A percentile compares a stretch with the other conserved stretches of the same genome.
These are phyloP conservation scores for Colletotrichum sublineola DNA, from an alignment of 2,329 filamentous ascomycete species.

Conservation along the genomic window DNA sequence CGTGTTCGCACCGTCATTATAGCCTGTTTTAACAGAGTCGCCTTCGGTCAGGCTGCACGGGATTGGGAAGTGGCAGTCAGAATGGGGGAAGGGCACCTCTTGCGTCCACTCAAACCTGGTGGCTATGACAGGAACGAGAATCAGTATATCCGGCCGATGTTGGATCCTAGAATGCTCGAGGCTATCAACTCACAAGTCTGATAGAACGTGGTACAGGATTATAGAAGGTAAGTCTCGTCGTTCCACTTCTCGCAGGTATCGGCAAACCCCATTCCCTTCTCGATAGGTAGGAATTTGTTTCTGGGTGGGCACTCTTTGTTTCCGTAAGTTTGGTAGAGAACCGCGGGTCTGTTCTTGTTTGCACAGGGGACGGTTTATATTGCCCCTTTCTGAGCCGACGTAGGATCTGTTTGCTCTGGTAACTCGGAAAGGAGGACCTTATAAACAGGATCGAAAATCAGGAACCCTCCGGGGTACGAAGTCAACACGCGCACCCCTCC, in stretches of 20 bases:
- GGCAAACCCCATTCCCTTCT: background rate
- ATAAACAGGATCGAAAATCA: too few relatives aligned
- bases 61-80: constrained; percentile 51
- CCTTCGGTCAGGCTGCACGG: constrained; percentile 47
- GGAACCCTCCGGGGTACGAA: background rate
- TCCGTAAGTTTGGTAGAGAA: background rate
- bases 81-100: constrained; percentile 54
- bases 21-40: constrained; percentile 48
- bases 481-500: too few relatives aligned
- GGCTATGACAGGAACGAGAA: background rate
- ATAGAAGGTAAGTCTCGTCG: rapidly evolving
- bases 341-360: background rate
- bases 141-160: background rate
- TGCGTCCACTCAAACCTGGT: constrained; percentile 48
- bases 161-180: background rate
- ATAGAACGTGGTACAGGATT: background rate
- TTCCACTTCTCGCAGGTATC: constrained; percentile 2
- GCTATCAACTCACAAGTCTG: background rate
- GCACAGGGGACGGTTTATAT: background rate
- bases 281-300: background rate
- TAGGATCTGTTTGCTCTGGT: background rate
- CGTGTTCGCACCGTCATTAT: constrained; percentile 51
- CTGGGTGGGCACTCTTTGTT: background rate
- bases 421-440: background rate
- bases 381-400: background rate